These are phyloP conservation scores for Gossypium laxum DNA, from an alignment of 441 rosid species.

Conservation along the genomic window DNA sequence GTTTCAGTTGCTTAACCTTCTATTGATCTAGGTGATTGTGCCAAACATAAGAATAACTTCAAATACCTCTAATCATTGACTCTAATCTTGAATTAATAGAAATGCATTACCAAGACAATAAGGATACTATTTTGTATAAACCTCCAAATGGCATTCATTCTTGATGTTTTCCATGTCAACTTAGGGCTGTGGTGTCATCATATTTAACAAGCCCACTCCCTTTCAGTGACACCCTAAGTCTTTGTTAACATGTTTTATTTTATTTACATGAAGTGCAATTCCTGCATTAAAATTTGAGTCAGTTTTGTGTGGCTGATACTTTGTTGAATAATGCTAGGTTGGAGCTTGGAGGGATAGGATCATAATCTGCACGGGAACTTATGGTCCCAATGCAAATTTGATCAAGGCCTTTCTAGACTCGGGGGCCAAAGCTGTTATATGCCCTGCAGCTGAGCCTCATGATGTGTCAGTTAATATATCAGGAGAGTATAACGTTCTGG, in stretches of 20 bases:
- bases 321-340: conserved; percentile 32
- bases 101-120: not conserved
- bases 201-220: not conserved
- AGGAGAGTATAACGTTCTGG: conserved; percentile 40
- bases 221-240: not conserved
- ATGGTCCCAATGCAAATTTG: conserved; percentile 54
- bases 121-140: not conserved
- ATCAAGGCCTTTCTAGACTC: conserved; percentile 77
- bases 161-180: not conserved
- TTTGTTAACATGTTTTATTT: not conserved
- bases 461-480: conserved; percentile 47
- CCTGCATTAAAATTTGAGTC: not conserved
- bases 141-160: not conserved
- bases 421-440: conserved; percentile 79
- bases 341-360: conserved; percentile 98
- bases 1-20: conserved; percentile 5
- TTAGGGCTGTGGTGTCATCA: not conserved
- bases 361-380: conserved; percentile 72
- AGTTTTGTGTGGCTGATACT: conserved; percentile 1
- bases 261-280: not conserved
- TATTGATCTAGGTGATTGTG: not conserved
- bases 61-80: not conserved
- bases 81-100: not conserved
- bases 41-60: conserved; percentile 1
- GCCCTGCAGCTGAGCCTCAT: conserved; percentile 63